phyloP scores from a whole-genome alignment of 371 early-diverging fungal species.

The Chytridium lagenaria region DNA sequence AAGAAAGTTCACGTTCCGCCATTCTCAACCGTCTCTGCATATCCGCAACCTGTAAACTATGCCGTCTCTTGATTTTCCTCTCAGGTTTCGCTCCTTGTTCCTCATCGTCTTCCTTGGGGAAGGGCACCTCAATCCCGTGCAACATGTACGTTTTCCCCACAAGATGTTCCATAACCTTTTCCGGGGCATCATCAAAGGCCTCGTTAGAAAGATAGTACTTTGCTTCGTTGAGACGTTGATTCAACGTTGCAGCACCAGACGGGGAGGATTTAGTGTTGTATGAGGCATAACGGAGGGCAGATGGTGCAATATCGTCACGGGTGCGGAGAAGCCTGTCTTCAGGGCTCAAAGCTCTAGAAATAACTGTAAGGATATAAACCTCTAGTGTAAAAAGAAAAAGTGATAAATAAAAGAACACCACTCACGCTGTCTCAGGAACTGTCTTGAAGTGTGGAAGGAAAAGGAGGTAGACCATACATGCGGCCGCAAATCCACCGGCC shows the following conservation, averaged over 20 bases:
- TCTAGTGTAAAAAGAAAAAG: neutral
- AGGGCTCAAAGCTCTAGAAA: neutral
- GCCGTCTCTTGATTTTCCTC: conserved; percentile 23
- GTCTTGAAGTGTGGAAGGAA: conserved; percentile 40
- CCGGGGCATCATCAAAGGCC: conserved; percentile 28
- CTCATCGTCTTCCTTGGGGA: conserved; percentile 14
- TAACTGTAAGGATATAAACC: neutral
- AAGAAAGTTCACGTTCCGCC: conserved; percentile 18
- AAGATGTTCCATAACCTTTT: conserved; percentile 30
- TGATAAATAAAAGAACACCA: neutral
- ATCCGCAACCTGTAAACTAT: conserved; percentile 38
- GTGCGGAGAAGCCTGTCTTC: conserved; percentile 35
- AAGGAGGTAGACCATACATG: conserved; percentile 27
- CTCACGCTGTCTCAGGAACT: conserved; percentile 25
- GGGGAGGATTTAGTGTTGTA: conserved; percentile 28
- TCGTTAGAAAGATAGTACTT: conserved; percentile 34
- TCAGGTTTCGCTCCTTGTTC: neutral
- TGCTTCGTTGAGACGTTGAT: conserved; percentile 18
- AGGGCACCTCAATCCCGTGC: conserved; percentile 34
- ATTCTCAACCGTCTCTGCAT: conserved; percentile 36
- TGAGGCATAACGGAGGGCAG: conserved; percentile 37
- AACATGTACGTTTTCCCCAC: conserved; percentile 32
- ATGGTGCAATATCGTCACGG: conserved; percentile 32
- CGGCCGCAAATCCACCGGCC: conserved; percentile 30
- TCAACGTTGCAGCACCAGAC: neutral